These are phyloP conservation scores for Gossypium australe DNA, from an alignment of 345 rosid species.

Conservation along the genomic window DNA sequence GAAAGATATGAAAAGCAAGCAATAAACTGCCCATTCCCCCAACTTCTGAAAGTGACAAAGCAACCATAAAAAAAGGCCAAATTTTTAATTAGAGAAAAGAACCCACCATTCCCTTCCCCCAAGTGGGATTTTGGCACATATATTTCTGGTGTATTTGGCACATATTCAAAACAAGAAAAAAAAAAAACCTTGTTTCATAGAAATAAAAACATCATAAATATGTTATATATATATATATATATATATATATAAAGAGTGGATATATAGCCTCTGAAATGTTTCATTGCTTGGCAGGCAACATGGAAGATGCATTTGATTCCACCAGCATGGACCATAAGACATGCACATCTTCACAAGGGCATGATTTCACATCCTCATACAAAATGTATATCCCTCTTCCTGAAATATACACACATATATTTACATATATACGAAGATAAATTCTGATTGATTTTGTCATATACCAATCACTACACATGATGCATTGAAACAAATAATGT, in stretches of 20 bases:
- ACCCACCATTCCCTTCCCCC: not conserved
- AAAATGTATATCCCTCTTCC: constrained; percentile 91
- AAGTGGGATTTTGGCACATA: not conserved
- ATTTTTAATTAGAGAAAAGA: not conserved
- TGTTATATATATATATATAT: constrained; percentile 10
- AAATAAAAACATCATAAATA: constrained; percentile 28
- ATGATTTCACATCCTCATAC: constrained; percentile 89
- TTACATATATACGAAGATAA: not conserved
- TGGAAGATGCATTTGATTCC: constrained; percentile 57
- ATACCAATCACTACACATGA: not conserved
- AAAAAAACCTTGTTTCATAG: constrained; percentile 5
- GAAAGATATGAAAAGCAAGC: not conserved
- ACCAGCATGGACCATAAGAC: constrained; percentile 90
- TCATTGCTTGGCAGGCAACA: constrained; percentile 46
- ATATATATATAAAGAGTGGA: constrained; percentile 15
- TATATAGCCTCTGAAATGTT: not conserved
- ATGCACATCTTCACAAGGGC: constrained; percentile 87
- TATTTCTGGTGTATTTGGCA: too few species aligned
- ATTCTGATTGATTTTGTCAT: not conserved
- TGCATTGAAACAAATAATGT: too few species aligned
- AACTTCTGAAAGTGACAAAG: constrained; percentile 9
- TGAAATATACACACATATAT: constrained; percentile 15
- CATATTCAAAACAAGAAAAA: not conserved
- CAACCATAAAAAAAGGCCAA: not conserved
- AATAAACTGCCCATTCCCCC: not conserved